These are phyloP conservation scores for Colletotrichum agaves DNA, from an alignment of 2,329 filamentous ascomycete genomes.

Conservation along the genomic window DNA sequence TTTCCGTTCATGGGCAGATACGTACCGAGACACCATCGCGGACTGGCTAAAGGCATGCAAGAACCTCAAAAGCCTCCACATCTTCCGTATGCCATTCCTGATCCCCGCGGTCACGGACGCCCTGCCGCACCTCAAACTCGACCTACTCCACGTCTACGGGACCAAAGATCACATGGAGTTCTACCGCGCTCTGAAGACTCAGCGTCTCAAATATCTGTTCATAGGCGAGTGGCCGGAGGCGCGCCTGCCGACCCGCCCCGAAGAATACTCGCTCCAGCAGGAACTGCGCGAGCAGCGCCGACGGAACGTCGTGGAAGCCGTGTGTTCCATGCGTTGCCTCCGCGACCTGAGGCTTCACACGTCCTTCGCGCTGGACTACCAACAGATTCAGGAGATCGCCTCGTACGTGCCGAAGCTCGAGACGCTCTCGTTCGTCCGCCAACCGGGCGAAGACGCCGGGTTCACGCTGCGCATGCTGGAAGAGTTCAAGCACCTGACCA, in stretches of 20 bases:
- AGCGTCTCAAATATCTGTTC: constrained; percentile 6
- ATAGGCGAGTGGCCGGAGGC: constrained; percentile 1
- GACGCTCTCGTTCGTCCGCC: background rate
- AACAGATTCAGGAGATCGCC: background rate
- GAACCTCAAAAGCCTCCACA: constrained; percentile 2
- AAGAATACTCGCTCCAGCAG: no score
- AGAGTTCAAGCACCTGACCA: constrained; percentile 11
- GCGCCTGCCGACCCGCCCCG: background rate
- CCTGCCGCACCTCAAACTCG: constrained; percentile 4
- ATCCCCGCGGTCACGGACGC: constrained; percentile 19
- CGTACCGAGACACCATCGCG: background rate
- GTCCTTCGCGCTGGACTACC: background rate
- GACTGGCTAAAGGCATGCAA: background rate
- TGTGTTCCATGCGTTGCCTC: constrained; percentile 19
- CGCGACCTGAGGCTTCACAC: constrained; percentile 26
- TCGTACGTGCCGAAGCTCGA: background rate
- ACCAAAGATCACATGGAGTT: background rate
- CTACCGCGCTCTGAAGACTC: background rate
- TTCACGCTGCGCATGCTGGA: background rate
- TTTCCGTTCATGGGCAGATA: background rate
- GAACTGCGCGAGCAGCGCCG: background rate
- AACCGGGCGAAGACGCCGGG: background rate
- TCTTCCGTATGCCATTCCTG: constrained; percentile 13
- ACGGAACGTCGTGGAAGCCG: constrained; percentile 4
- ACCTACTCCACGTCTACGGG: background rate